Evolutionary conservation across 352 stramenopile genomes (phyloP), one percentile per base, ranked within the genome.

Genomic region (Pythium insidiosum): DNA sequence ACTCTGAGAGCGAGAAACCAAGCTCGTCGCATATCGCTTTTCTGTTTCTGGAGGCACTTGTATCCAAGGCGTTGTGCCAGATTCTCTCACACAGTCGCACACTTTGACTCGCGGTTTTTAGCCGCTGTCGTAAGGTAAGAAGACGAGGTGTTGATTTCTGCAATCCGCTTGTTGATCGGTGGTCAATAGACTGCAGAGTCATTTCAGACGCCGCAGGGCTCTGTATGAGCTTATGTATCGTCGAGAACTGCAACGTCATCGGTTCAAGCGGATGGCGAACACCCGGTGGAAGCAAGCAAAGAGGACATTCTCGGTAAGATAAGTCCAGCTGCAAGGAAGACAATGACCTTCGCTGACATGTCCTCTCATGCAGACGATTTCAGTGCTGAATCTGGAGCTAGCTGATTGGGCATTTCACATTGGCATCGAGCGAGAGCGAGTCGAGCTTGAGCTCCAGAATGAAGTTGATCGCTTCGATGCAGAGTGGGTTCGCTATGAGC

Each of bases 401-500:
- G 46, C 61, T 6, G 61, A 72, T 42, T 72, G 61, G 65, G 47
- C 42, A 5, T 61, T 50, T 35, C 54, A 52, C 21, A 58, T 72
- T 13, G 38, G 45, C 18, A 41, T 72, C 20, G 65, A 75, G 24
- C 47, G 46, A 37, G 20, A 10, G 5, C 41, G 58, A 15, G 53
- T 58, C 1, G 36, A 43, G 5, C 44, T 23, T 6, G 65, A 76
- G 35, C 36, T 65, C 2, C 11, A 13, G 4, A 48, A 50, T 20
- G 65, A 76, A 41, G 31, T 54, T 2, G 9, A 38, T 9, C 52
- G 60, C 1, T 58, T 68, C 39, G 21, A 38, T 0, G 15, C 25
- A 4, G 61, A 76, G 23, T 76, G 61, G 65, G 36, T 25, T 9
- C 55, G 52, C 16, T 76, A 76, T 39, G 56, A 67, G 25, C 30